These are phyloP conservation scores for Mycena leptocephala DNA, from an alignment of 768 basidiomycete genomes.

Conservation along the genomic window DNA sequence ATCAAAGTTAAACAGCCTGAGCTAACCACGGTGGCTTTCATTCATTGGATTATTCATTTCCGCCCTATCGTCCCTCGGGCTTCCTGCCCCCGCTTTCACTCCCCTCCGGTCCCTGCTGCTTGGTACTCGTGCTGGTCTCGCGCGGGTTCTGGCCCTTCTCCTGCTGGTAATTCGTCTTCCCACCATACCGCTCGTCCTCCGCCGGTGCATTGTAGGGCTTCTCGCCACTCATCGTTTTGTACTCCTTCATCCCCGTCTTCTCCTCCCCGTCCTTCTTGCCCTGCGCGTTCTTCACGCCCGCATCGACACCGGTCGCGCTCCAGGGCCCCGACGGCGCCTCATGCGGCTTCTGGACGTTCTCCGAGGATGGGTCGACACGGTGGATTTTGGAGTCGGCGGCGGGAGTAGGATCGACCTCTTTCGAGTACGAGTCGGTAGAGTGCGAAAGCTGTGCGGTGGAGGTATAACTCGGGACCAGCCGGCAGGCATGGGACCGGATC, in stretches of 20 bases:
- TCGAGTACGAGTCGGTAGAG: conserved; percentile 61
- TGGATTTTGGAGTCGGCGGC: conserved; percentile 59
- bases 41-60: background rate
- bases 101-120: conserved; percentile 56
- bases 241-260: conserved; percentile 42
- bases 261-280: conserved; percentile 51
- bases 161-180: conserved; percentile 26
- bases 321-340: conserved; percentile 65
- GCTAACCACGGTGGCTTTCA: background rate
- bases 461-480: background rate
- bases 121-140: conserved; percentile 54
- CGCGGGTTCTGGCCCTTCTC: conserved; percentile 37
- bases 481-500: background rate
- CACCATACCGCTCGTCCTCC: conserved; percentile 42
- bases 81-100: conserved; percentile 55
- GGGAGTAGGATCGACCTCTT: conserved; percentile 64
- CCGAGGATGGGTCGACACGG: conserved; percentile 62
- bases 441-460: conserved; percentile 37
- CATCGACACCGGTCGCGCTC: conserved; percentile 58
- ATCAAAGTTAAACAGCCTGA: background rate
- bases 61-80: conserved; percentile 42
- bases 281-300: conserved; percentile 52
- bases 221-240: conserved; percentile 41
- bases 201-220: conserved; percentile 43
- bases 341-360: conserved; percentile 63